These are phyloP conservation scores for Gossypium schwendimanii DNA, from an alignment of 441 rosid genomes.

Conservation along the genomic window DNA sequence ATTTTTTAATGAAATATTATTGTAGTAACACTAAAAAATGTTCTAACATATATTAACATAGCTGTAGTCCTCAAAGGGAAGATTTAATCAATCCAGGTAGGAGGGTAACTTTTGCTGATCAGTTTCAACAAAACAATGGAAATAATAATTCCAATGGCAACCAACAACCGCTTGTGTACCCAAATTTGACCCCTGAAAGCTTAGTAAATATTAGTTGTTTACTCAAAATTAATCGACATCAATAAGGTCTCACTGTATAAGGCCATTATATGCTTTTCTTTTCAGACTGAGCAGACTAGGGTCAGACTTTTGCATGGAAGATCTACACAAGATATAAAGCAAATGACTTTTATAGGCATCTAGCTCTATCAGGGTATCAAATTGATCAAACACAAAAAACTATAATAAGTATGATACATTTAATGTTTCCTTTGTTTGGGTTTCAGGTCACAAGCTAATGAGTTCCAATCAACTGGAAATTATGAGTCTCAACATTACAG, in stretches of 20 bases:
- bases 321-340: not conserved
- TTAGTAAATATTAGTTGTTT: conserved; percentile 3
- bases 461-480: not conserved
- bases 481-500: not conserved
- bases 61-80: not conserved
- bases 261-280: not conserved
- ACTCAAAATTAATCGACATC: not conserved
- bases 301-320: not conserved
- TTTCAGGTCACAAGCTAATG: conserved; percentile 7
- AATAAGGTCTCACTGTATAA: not conserved
- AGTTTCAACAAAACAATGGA: not conserved
- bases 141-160: not conserved
- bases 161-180: not conserved
- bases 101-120: not conserved
- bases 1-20: not conserved
- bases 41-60: not conserved
- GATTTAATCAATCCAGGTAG: not conserved
- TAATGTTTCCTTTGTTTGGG: not conserved
- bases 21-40: not conserved
- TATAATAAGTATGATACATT: not conserved
- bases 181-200: not conserved
- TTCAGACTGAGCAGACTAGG: conserved; percentile 1
- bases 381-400: not conserved
- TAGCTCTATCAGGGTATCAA: not conserved
- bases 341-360: not conserved